Base-by-base conservation (phyloP, 345 rosid species). In the Durio zibethinus region DNA sequence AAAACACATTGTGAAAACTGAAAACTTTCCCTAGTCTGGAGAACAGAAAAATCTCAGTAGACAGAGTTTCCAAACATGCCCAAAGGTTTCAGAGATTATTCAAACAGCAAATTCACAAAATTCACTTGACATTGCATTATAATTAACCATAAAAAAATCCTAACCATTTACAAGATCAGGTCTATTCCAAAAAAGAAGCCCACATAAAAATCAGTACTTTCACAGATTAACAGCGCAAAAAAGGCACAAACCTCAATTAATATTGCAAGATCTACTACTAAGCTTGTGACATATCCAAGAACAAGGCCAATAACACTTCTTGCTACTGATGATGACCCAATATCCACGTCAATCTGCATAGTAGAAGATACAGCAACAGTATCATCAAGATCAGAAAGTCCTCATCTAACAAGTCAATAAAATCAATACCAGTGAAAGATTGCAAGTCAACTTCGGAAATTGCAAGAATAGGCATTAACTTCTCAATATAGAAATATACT, bases 321-420 rank as follows among this genome's bases (percentile, higher is more conserved):
- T 27, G 99, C 99, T n/a, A 96, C 99, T 12, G 99, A 92, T n/a
- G 99, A 96, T 76, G 99, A 93, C 77, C 98, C 99, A 74, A 96
- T 93, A 83, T 92, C 98, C 76, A 96, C 99, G 82, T 93, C 99
- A 60, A 93, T 91, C 99, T 96, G 90, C 86, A 87, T 18, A 70
- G 65, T 38, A 80, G 63, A n/a, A 35, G 20, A 68, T 66, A 65
- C 31, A 29, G 65, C 73, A 65, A 69, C 27, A 15, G 25, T 61
- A 57, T 11, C 50, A 42, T 42, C 40, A 16, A 31, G 38, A 57
- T 56, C 65, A 38, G 16, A 40, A 59, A 59, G 43, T 35, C 8
- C 20, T 20, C 29, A 20, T 50, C 27, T 10, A 50, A 71, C 29
- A 31, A 20, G 25, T 50, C 27, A 33, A 50, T 50, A 71, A 18